Percentiles rank a stretch among this genome's conserved stretches.
phyloP scores from a whole-genome alignment of 1,139 yeast species.

The Tardiomyces digboiensis region DNA sequence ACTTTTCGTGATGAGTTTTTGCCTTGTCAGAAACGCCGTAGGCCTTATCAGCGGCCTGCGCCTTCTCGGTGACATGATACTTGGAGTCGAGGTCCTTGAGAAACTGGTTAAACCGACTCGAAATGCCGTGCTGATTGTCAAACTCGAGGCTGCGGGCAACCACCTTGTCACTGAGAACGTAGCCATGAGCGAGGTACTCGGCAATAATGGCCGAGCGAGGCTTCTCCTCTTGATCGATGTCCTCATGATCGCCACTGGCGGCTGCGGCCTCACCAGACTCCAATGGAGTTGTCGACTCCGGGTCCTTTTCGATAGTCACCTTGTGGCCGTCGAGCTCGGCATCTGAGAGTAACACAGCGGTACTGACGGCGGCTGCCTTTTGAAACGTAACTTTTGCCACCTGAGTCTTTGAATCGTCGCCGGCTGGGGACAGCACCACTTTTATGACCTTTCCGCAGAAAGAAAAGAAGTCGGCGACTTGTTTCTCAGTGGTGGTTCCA shows the following conservation, averaged over 20 bases:
- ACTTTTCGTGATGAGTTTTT: slow-evolving; percentile 26
- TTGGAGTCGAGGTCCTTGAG: slow-evolving; percentile 46
- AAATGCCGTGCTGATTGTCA: slow-evolving; percentile 57
- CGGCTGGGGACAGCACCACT: slow-evolving; percentile 25
- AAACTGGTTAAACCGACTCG: slow-evolving; percentile 47
- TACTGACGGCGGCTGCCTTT: slow-evolving; percentile 52
- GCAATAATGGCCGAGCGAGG: slow-evolving; percentile 73
- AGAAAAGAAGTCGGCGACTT: slow-evolving; percentile 59
- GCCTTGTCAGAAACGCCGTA: slow-evolving; percentile 30
- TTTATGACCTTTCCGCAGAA: slow-evolving; percentile 64
- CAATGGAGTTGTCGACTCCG: slow-evolving; percentile 19
- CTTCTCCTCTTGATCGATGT: slow-evolving; percentile 65
- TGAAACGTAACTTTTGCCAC: slow-evolving; percentile 45
- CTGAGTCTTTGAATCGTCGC: slow-evolving; percentile 26
- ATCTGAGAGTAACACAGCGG: slow-evolving; percentile 66
- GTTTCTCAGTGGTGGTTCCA: slow-evolving; percentile 39
- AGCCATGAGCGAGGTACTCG: slow-evolving; percentile 66
- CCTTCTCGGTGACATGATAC: slow-evolving; percentile 48
- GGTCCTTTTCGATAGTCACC: slow-evolving; percentile 39
- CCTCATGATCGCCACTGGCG: slow-evolving; percentile 22
- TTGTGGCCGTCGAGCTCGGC: slow-evolving; percentile 59
- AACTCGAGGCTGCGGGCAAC: slow-evolving; percentile 45
- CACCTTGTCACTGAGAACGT: slow-evolving; percentile 52
- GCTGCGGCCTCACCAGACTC: slow-evolving; percentile 14
- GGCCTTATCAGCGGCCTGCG: slow-evolving; percentile 34